A percentile compares a stretch with the other conserved stretches of the same genome.
These are phyloP conservation scores for Tephrocybe sp. DNA, from an alignment of 768 basidiomycete species.

Conservation along the genomic window DNA sequence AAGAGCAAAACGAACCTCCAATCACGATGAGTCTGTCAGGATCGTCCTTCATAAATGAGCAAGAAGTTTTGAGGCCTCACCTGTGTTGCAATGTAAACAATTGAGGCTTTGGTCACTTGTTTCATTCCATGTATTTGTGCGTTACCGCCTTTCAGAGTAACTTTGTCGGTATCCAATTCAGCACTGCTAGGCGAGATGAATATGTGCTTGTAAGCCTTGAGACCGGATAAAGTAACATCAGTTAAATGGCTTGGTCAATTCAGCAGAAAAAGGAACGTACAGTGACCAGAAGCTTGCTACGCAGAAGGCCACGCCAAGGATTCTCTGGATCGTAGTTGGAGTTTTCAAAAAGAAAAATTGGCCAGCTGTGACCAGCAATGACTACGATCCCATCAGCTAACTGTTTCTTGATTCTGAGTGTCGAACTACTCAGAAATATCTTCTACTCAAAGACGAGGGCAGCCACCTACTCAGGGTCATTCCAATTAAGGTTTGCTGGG, in stretches of 20 bases:
- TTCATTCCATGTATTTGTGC: slow-evolving; percentile 16
- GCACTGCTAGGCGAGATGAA: slow-evolving; percentile 3
- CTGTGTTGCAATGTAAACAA: slow-evolving; percentile 17
- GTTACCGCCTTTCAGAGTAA: slow-evolving; percentile 8
- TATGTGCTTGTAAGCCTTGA: slow-evolving; percentile 11
- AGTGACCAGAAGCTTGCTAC: slow-evolving; percentile 19
- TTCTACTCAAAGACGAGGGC: too few relatives aligned
- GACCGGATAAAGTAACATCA: too few relatives aligned
- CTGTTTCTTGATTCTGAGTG: background rate
- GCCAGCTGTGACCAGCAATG: slow-evolving; percentile 23
- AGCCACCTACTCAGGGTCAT: slow-evolving; percentile 4
- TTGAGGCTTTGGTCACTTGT: slow-evolving; percentile 9
- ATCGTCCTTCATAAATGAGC: too few relatives aligned
- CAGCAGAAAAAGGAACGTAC: slow-evolving; percentile 7
- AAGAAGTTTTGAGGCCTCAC: too few relatives aligned
- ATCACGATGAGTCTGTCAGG: background rate
- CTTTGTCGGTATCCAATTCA: background rate
- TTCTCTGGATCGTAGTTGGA: slow-evolving; percentile 20
- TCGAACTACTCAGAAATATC: too few relatives aligned
- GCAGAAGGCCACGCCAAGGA: slow-evolving; percentile 24
- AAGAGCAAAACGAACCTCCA: background rate
- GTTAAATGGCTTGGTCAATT: background rate
- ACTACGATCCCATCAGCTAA: slow-evolving; percentile 6
- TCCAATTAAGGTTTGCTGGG: slow-evolving; percentile 12
- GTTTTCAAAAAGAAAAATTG: slow-evolving; percentile 21